phyloP scores from a whole-genome alignment of 768 basidiomycete genomes.

The Suillus subluteus region DNA sequence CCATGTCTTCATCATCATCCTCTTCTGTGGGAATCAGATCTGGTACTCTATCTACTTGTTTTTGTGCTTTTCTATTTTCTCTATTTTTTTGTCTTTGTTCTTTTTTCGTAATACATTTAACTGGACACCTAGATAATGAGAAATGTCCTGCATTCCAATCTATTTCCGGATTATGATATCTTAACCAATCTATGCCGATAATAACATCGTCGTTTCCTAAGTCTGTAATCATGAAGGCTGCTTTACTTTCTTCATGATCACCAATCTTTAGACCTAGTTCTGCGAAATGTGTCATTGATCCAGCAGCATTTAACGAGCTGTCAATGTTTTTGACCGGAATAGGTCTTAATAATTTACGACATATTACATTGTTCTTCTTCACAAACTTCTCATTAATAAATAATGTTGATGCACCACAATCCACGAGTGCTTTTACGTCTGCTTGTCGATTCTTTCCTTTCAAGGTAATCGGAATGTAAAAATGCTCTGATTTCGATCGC shows the following conservation, averaged over 20 bases:
- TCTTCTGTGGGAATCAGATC: background rate
- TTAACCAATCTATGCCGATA: background rate
- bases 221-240: background rate
- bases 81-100: too few species aligned
- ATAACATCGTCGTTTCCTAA: background rate
- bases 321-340: background rate
- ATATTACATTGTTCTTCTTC: accelerated
- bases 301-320: background rate
- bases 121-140: too few species aligned
- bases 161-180: background rate
- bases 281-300: background rate
- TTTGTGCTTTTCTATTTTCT: too few species aligned
- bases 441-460: background rate
- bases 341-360: background rate
- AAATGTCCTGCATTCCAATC: too few species aligned
- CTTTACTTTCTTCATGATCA: background rate
- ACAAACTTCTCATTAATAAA: background rate
- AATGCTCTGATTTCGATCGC: background rate
- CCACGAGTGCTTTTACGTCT: background rate
- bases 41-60: background rate
- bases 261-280: background rate
- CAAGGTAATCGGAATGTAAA: background rate
- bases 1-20: background rate
- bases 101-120: too few species aligned
- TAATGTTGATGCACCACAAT: background rate